Evolutionary conservation across 192 early-diverging fungal species (phyloP).

Genomic region (Cladochytrium replicatum): DNA sequence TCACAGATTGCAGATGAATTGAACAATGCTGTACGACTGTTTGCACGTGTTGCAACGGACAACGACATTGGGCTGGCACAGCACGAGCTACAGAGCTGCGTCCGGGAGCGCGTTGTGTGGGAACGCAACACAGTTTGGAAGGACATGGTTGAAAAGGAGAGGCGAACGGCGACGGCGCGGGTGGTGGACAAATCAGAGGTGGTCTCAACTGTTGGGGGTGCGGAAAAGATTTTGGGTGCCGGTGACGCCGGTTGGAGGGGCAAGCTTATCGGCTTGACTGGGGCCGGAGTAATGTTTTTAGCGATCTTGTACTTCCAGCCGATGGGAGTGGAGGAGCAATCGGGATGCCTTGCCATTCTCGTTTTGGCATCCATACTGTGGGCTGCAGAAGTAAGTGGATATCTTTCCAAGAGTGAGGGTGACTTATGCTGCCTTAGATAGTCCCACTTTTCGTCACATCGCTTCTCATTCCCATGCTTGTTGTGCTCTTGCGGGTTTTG

Average conservation of each 20-base stretch:
- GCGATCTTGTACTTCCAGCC: not conserved
- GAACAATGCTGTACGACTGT: constrained; percentile 45
- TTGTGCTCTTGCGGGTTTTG: constrained; percentile 78
- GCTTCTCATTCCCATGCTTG: constrained; percentile 74
- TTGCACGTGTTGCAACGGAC: constrained; percentile 54
- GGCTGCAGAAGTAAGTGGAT: constrained; percentile 70
- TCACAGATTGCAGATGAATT: constrained; percentile 53
- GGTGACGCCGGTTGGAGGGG: too few species aligned
- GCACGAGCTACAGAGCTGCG: constrained; percentile 62
- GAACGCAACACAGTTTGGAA: constrained; percentile 97
- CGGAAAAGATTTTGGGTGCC: not conserved
- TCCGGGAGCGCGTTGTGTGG: constrained; percentile 88
- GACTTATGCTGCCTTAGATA: constrained; percentile 37
- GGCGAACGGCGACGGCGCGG: constrained; percentile 44
- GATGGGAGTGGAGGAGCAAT: constrained; percentile 48
- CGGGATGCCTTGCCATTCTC: constrained; percentile 86
- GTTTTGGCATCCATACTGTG: constrained; percentile 83
- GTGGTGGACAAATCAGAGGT: constrained; percentile 2
- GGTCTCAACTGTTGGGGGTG: not conserved
- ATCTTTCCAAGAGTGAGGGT: constrained; percentile 2
- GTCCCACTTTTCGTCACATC: constrained; percentile 90
- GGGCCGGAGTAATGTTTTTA: not conserved
- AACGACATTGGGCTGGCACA: constrained; percentile 54
- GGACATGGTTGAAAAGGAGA: constrained; percentile 88
- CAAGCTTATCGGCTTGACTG: too few species aligned